Conservation (phyloP, 768 basidiomycete species). For the Mycena sanguinolenta region DNA sequence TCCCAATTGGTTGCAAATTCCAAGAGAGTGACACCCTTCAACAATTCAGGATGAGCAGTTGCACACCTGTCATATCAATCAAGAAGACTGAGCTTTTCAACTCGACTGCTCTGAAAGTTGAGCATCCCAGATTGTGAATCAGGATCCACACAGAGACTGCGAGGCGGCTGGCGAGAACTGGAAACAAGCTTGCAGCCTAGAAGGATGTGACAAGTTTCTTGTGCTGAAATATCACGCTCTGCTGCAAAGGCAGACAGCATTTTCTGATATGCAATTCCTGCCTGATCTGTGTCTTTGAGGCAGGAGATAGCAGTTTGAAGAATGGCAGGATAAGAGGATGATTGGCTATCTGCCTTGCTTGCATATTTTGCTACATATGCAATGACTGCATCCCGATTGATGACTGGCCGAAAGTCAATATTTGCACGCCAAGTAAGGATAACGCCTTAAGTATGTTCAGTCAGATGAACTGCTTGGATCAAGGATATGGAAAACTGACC, state of each 20-base stretch:
- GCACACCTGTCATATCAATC: constrained; percentile 8
- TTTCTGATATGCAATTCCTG: constrained; percentile 32
- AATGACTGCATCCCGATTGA: constrained; percentile 39
- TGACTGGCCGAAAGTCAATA: constrained; percentile 42
- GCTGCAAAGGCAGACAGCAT: constrained; percentile 29
- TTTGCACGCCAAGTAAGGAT: constrained; percentile 43
- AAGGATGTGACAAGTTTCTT: constrained; percentile 36
- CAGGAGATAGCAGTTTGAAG: constrained; percentile 26
- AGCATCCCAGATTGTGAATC: neutral
- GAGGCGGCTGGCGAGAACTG: constrained; percentile 2
- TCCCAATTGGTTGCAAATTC: constrained; percentile 32
- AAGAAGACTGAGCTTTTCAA: neutral
- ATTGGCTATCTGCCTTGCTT: constrained; percentile 30
- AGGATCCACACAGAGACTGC: constrained; percentile 28
- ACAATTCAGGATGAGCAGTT: neutral
- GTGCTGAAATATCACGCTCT: constrained; percentile 29
- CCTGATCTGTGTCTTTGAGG: constrained; percentile 25
- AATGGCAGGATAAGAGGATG: constrained; percentile 10
- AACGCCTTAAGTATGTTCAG: constrained; percentile 18
- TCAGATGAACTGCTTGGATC: too few relatives aligned
- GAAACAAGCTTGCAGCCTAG: constrained; percentile 10
- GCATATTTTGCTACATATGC: constrained; percentile 40
- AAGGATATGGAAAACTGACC: neutral
- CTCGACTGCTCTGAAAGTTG: neutral
- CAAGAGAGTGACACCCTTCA: neutral